phyloP scores from a whole-genome alignment of 306 rosid genomes.

The Prunus padus region DNA sequence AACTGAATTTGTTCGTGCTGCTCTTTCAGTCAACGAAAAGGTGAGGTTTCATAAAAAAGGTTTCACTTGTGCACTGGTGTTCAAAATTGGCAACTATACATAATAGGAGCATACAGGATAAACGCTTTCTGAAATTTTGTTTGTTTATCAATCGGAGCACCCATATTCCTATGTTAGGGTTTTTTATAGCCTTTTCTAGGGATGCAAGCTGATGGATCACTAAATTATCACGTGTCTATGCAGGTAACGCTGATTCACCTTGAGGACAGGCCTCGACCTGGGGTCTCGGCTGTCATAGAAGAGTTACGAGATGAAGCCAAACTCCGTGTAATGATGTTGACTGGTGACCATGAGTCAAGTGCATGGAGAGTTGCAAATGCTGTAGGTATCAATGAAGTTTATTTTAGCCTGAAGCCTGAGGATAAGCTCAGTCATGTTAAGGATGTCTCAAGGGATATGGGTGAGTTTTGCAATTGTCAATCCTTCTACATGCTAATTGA shows the following conservation, averaged over 20 bases:
- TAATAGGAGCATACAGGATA: neutral
- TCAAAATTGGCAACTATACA: neutral
- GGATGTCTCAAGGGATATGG: slow-evolving; percentile 81
- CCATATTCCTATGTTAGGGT: neutral
- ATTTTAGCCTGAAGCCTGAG: slow-evolving; percentile 92
- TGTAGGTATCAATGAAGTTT: slow-evolving; percentile 79
- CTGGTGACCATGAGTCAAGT: slow-evolving; percentile 90
- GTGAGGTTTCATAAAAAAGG: slow-evolving; percentile 30
- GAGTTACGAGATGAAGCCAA: slow-evolving; percentile 72
- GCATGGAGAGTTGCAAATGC: slow-evolving; percentile 90
- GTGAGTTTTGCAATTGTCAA: slow-evolving; percentile 33
- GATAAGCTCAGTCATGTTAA: slow-evolving; percentile 89
- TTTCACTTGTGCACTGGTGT: neutral
- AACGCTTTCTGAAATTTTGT: neutral
- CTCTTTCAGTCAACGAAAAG: slow-evolving; percentile 82
- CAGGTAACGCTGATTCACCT: slow-evolving; percentile 94
- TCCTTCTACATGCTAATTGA: neutral
- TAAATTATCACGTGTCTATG: slow-evolving; percentile 19
- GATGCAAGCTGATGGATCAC: neutral
- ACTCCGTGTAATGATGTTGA: slow-evolving; percentile 87
- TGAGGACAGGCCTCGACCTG: slow-evolving; percentile 93
- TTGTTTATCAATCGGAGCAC: neutral
- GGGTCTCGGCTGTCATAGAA: slow-evolving; percentile 63
- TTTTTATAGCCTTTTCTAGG: neutral
- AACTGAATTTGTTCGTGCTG: slow-evolving; percentile 92